Percentiles rank a stretch among this genome's conserved stretches.
phyloP scores from a whole-genome alignment of 768 basidiomycete species.

The Tricholoma terreum region DNA sequence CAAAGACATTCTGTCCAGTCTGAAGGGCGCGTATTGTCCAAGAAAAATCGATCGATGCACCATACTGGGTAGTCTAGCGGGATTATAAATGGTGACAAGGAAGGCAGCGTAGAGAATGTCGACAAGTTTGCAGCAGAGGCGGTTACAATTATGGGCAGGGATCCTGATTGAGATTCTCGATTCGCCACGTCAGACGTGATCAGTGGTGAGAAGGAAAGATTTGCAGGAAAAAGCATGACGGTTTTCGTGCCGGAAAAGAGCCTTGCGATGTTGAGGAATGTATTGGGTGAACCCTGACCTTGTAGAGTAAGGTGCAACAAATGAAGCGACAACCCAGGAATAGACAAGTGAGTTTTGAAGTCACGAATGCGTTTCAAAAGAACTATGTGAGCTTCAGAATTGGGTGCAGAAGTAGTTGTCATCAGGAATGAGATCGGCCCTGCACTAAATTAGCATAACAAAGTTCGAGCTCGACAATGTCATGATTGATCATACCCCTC shows the following conservation, averaged over 20 bases:
- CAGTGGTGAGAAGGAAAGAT: constrained; percentile 27
- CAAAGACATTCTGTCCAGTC: constrained; percentile 70
- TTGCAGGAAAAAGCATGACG: constrained; percentile 52
- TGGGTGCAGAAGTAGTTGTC: constrained; percentile 27
- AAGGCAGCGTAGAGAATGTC: constrained; percentile 35
- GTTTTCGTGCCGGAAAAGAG: constrained; percentile 48
- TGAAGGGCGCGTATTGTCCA: constrained; percentile 38
- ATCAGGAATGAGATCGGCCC: constrained; percentile 51
- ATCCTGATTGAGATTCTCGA: constrained; percentile 4
- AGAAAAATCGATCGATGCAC: constrained; percentile 59
- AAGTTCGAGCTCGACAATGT: background rate
- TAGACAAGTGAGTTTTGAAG: constrained; percentile 15
- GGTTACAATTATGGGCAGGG: constrained; percentile 21
- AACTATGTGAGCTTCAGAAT: constrained; percentile 21
- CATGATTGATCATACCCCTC: constrained; percentile 34
- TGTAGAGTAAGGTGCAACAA: constrained; percentile 40
- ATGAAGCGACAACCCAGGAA: constrained; percentile 40
- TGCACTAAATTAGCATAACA: constrained; percentile 14
- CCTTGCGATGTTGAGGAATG: constrained; percentile 62
- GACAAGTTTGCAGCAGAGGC: constrained; percentile 20
- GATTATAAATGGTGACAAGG: constrained; percentile 46
- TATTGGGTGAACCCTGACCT: constrained; percentile 43
- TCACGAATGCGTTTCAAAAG: constrained; percentile 27
- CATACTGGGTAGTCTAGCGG: constrained; percentile 46
- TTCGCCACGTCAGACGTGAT: constrained; percentile 16